Evolutionary conservation across 345 rosid genomes (phyloP), one percentile per base, ranked within the genome.

Genomic region (Salix viminalis): DNA sequence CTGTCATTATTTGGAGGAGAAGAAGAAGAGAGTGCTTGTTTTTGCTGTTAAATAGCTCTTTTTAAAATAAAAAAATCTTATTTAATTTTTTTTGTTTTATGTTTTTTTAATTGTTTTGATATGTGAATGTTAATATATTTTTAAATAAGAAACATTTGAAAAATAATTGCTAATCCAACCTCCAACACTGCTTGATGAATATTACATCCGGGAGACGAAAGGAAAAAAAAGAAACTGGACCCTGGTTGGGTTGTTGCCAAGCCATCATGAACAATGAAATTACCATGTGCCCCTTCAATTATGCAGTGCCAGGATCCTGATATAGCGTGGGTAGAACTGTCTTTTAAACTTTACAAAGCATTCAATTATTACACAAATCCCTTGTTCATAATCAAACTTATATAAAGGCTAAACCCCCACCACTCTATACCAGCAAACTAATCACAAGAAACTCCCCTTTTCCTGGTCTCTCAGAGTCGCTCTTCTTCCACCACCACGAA

Each of bases 241-340:
- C 46, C 64, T 74, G n/a, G 61, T 41, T 28, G 10, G 71, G 62
- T 76, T 79, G 85, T 75, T 73, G 84, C 79, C 88, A 80, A 79
- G 19, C 44, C 69, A 79, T 70, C 32, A 44, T 46, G 15, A n/a
- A 50, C 24, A 32, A 10, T n/a, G 4, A 60, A 81, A 77, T 75
- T 77, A 77, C 82, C 42, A 15, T 41, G 41, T 23, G 7, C 36
- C 8, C 77, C 75, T 32, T 30, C 5, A 30, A 11, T 19, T 7
- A 48, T 46, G 26, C 19, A 11, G 52, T 2, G 13, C 32, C n/a
- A 42, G 15, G 6, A 14, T 0, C 1, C 62, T 11, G 6, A n/a
- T n/a, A 1, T n/a, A 9, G 2, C 0, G 19, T 42, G 79, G 85
- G 72, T 1, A 76, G 6, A 14, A 71, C 76, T 4, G 84, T 84